Base-by-base conservation (phyloP, 345 rosid genomes). In the Salix exigua region DNA sequence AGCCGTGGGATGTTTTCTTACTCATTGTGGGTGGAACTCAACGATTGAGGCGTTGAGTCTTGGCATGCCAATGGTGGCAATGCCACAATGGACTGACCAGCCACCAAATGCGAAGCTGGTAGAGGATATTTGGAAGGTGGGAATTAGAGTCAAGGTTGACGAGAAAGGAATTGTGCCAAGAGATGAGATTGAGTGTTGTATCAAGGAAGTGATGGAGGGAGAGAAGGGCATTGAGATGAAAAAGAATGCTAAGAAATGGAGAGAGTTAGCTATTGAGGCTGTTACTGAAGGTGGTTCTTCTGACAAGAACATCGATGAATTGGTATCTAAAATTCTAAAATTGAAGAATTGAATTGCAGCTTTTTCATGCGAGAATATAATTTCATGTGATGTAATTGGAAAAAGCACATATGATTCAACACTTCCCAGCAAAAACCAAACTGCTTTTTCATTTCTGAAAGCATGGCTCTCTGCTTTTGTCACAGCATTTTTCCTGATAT, bases 31-130 rank as follows among this genome's bases (percentile, higher is more conserved):
- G 17, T 82, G 80, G 85, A 76, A 76, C 68, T 82, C 82, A 4
- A 82, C 82, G 3, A 53, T 79, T 6, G 85, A 82, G 70, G 85
- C 80, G 0, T n/a, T 79, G 51, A 78, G 82, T 23, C 55, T 82
- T 53, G 85, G 58, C 13, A 80, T 82, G 60, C 78, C 85, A 6
- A 79, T 76, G 80, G 73, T 82, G 72, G 72, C 65, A 4, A 72
- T 79, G 82, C 82, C 82, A 4, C 70, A 48, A 6, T 82, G 85
- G 85, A 82, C 70, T 16, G 82, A 82, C 42, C 78, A 82, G 16
- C 80, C 80, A 0, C 37, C 75, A 6, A 73, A 83, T 23, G 78
- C 85, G 1, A 76, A 79, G 35, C 46, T 65, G 69, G 76, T 83
- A 4, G 72, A 78, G 53, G 80, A 79, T 60, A 31, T 79, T 4